A percentile compares a stretch with the other conserved stretches of the same genome.
phyloP scores from a whole-genome alignment of 768 basidiomycete species.

The Cyclocybe aegerita region DNA sequence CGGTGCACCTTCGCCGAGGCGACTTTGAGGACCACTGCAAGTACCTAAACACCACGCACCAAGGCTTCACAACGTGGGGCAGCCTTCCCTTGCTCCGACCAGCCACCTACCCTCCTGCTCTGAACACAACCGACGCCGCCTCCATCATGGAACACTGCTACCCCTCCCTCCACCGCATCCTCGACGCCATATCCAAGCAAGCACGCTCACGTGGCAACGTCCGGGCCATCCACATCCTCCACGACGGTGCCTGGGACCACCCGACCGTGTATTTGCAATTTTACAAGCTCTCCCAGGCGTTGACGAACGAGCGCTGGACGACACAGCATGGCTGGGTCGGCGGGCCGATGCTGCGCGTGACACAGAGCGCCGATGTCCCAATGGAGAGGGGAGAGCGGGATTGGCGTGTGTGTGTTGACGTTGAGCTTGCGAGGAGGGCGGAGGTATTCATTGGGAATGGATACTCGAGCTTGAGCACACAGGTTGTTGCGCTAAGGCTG shows the following conservation, averaged over 20 bases:
- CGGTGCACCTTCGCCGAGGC: slow-evolving; percentile 47
- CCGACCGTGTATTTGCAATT: slow-evolving; percentile 41
- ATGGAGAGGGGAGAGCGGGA: slow-evolving; percentile 39
- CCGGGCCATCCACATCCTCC: slow-evolving; percentile 40
- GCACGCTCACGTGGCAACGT: slow-evolving; percentile 34
- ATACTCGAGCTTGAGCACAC: slow-evolving; percentile 46
- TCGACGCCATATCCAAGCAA: slow-evolving; percentile 36
- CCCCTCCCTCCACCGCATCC: slow-evolving; percentile 38
- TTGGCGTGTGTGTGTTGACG: slow-evolving; percentile 43
- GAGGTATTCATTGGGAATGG: slow-evolving; percentile 48
- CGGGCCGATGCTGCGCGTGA: slow-evolving; percentile 41
- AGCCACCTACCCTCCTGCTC: slow-evolving; percentile 32
- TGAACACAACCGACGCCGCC: slow-evolving; percentile 32
- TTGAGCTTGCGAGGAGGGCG: slow-evolving; percentile 43
- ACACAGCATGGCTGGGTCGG: slow-evolving; percentile 32
- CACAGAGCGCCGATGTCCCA: slow-evolving; percentile 39
- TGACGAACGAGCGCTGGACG: slow-evolving; percentile 35
- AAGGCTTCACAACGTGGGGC: slow-evolving; percentile 48
- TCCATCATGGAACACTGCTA: slow-evolving; percentile 46
- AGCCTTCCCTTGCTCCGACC: slow-evolving; percentile 37
- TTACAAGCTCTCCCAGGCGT: slow-evolving; percentile 36
- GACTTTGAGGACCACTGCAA: slow-evolving; percentile 46
- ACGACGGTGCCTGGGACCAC: slow-evolving; percentile 49
- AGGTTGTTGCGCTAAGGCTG: slow-evolving; percentile 41
- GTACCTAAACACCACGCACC: slow-evolving; percentile 28